phyloP scores from a whole-genome alignment of 129 eudicot species.

The Lactuca sativa region DNA sequence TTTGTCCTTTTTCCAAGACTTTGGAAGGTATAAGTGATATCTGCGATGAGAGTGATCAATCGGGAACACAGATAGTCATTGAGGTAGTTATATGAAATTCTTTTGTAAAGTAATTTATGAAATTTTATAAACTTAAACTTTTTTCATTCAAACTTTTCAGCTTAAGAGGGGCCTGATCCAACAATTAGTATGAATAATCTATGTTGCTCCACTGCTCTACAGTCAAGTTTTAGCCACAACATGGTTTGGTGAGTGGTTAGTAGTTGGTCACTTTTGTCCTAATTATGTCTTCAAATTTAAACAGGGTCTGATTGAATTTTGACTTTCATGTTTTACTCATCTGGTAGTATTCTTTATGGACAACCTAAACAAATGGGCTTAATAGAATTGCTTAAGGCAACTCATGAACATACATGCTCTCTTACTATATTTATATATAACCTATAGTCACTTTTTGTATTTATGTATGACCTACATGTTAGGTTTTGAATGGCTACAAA shows the following conservation, averaged over 20 bases:
- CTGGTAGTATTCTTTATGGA: conserved; percentile 79
- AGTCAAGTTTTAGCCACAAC: conserved; percentile 92
- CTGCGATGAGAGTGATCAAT: conserved; percentile 97
- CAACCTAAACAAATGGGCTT: conserved; percentile 95
- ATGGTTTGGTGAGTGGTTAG: conserved; percentile 89
- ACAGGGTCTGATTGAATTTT: conserved; percentile 2
- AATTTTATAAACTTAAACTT: background rate
- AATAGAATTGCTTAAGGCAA: conserved; percentile 86
- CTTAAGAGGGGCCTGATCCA: conserved; percentile 93
- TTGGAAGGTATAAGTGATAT: conserved; percentile 95
- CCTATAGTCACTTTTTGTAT: too few relatives aligned
- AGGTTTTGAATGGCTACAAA: background rate
- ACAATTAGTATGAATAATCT: conserved; percentile 79
- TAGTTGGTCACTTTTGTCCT: background rate
- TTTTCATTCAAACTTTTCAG: conserved; percentile 38
- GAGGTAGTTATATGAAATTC: conserved; percentile 58
- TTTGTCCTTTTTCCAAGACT: conserved; percentile 35
- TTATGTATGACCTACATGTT: background rate
- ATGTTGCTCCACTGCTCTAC: conserved; percentile 84
- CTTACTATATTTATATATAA: background rate
- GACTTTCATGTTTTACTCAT: conserved; percentile 17
- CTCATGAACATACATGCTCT: conserved; percentile 3
- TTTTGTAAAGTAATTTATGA: conserved; percentile 4
- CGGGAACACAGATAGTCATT: conserved; percentile 94
- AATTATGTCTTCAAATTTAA: background rate